Base-by-base conservation (phyloP, 495 filamentous ascomycete species). In the Chaetomidium leptoderma region DNA sequence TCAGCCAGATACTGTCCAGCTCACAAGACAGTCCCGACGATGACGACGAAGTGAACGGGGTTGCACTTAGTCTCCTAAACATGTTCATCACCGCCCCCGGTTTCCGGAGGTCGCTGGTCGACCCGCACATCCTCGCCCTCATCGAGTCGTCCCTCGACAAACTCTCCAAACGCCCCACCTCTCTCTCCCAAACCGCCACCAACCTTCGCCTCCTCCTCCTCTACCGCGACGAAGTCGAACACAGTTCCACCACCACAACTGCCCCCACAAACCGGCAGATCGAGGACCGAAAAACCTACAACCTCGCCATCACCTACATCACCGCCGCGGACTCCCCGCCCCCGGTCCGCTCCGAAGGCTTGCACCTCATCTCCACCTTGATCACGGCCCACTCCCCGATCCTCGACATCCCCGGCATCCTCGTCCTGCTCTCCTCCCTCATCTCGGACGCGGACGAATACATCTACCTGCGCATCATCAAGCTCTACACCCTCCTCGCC, bases 301-400 rank as follows among this genome's bases (percentile, higher is more conserved):
- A 75, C 50, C 78, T 88, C 17, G 88, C 88, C 6, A 74, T 93
- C 29, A 81, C 78, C 1, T 89, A 92, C 64, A 83, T 93, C 53
- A 85, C 84, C 19, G 66, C 72, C 29, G 51, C 70, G 1, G 88
- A 90, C 53, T 81, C 85, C 0, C 83, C 89, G 0, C 81, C 89
- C 7, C 90, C 90, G 0, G 85, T 92, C 10, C 83, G 89, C 29
- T 85, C 83, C 6, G 87, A 93, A 66, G 90, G 89, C 10, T 81
- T 95, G 35, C 84, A 85, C 21, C 78, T 90, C 1, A 71, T 95
- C 16, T 82, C 83, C 0, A 74, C 74, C 30, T 71, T 95, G 17
- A 83, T 93, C 61, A 73, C 76, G 29, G 74, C 79, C 17, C 66
- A 76, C 17, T 88, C 80, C 10, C 79, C 88, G 0, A 75, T 88